Conservation (phyloP, 345 rosid genomes). For the Aquilaria yunnanensis region DNA sequence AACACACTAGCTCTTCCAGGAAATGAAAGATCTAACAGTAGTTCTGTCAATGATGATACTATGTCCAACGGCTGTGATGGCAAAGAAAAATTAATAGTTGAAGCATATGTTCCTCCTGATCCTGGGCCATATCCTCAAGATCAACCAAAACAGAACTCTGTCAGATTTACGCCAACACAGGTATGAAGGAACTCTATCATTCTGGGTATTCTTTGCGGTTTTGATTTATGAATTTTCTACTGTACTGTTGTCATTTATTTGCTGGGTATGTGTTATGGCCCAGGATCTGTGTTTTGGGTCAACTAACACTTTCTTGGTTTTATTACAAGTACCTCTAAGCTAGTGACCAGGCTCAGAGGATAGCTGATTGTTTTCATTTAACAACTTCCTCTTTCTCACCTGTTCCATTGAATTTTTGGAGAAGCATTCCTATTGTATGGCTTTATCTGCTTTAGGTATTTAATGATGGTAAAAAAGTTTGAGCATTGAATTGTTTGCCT, state of each 20-base stretch:
- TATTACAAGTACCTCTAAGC: neutral
- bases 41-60: slow-evolving; percentile 37
- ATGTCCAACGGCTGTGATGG: slow-evolving; percentile 41
- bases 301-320: neutral
- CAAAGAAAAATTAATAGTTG: slow-evolving; percentile 75
- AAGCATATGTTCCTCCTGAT: slow-evolving; percentile 87
- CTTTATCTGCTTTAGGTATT: no score
- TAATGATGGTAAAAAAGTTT: neutral
- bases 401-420: no score
- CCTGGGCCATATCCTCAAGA: slow-evolving; percentile 99
- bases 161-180: slow-evolving; percentile 94
- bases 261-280: neutral
- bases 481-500: neutral
- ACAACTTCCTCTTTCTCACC: no score
- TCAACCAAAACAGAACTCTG: slow-evolving; percentile 94
- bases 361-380: no score
- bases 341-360: no score
- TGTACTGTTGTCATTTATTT: neutral
- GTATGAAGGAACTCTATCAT: slow-evolving; percentile 24
- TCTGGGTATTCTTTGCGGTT: neutral
- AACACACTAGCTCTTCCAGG: slow-evolving; percentile 69
- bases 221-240: neutral
- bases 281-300: neutral
- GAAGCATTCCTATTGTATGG: no score
- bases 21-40: slow-evolving; percentile 44